These are phyloP conservation scores for Coemansia sp. DNA, from an alignment of 192 early-diverging fungal species.

Conservation along the genomic window DNA sequence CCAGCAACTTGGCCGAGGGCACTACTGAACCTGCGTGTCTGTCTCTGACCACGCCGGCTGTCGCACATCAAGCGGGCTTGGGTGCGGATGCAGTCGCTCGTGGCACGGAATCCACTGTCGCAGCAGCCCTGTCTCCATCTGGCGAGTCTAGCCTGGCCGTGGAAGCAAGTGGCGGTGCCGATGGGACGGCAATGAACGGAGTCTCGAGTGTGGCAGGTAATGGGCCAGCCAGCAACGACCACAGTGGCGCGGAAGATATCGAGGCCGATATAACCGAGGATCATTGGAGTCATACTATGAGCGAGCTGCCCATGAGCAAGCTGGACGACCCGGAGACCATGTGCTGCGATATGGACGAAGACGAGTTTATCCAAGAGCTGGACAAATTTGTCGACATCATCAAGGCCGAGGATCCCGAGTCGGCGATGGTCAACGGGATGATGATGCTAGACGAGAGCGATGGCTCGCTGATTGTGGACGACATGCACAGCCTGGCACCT, in stretches of 20 bases:
- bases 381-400: constrained; percentile 55
- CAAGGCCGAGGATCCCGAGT: constrained; percentile 45
- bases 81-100: background rate
- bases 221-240: background rate
- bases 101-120: background rate
- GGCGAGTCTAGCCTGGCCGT: background rate
- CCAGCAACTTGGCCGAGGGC: background rate
- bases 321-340: constrained; percentile 43
- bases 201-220: background rate
- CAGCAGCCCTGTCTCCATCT: background rate
- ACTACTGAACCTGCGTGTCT: background rate
- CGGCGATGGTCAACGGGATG: constrained; percentile 39
- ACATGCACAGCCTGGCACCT: constrained; percentile 18
- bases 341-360: constrained; percentile 52
- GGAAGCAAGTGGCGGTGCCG: background rate
- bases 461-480: constrained; percentile 36
- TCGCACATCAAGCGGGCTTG: background rate
- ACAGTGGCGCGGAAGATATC: background rate
- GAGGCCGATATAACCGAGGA: constrained; percentile 4
- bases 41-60: background rate
- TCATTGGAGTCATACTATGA: constrained; percentile 9
- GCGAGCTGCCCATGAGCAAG: constrained; percentile 45
- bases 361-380: constrained; percentile 54
- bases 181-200: background rate
- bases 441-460: constrained; percentile 50